Base-by-base conservation (phyloP, 176 grass and related monocot genomes). In the Hyparrhenia diplandra region DNA sequence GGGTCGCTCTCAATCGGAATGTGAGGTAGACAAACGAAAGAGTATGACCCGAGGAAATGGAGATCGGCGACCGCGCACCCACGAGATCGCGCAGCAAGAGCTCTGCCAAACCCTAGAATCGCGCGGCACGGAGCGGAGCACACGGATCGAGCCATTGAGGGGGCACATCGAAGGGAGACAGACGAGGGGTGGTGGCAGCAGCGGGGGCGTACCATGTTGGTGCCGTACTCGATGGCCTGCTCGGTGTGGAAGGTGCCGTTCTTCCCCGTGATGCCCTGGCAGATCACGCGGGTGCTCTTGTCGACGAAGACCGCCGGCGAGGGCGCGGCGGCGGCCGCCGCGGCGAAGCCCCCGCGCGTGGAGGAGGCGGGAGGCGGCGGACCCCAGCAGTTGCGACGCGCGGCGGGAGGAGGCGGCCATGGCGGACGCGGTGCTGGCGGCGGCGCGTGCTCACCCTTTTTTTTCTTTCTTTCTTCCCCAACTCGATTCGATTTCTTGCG, bases 211-310 rank as follows among this genome's bases (percentile, higher is more conserved):
- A 98, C 93, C 96, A 99, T 99, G 71, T 95, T 99, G 67, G 96
- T 99, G 39, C 96, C 96, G 23, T 95, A 99, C 85, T 99, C 96
- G 87, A 99, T 95, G 88, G 96, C 96, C 77, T 99, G 96, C 80
- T 99, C 96, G 76, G 96, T 99, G 89, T 99, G 96, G 85, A 99
- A 99, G 41, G 96, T 99, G 37, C 96, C 96, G 76, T 99, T 99
- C 88, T 96, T 99, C 28, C 96, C 92, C 63, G 96, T 99, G 88
- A 99, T 99, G 71, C 96, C 96, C 85, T 99, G 96, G 87, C 96
- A 99, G 83, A 99, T 93, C 83, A 99, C 97, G 76, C 97, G 97
- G 77, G 97, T 99, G 93, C 91, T 99, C 88, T 99, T 99, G 85
- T 99, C 97, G 2, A 99, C 85, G 85, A 99, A 99, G 13, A 99